Conservation (phyloP, 169 alveolate species). For the Plasmodium billcollinsi region DNA sequence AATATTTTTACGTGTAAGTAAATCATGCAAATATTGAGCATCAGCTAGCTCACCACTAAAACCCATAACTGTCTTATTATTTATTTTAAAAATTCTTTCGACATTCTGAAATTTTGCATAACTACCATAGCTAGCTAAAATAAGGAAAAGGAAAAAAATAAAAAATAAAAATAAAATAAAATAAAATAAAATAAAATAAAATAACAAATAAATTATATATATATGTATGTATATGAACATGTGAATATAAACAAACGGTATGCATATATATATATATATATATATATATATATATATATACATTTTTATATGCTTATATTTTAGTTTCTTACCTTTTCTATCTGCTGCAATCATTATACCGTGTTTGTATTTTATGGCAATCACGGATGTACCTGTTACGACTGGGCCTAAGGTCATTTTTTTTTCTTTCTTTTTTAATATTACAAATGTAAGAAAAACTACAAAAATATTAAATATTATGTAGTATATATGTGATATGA, state of each 20-base stretch:
- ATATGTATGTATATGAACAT: neutral
- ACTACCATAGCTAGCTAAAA: conserved; percentile 72
- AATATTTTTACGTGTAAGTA: conserved; percentile 51
- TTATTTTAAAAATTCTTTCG: conserved; percentile 63
- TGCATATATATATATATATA: neutral
- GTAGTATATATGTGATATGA: too few relatives aligned
- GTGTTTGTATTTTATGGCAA: conserved; percentile 84
- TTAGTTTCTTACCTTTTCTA: conserved; percentile 39
- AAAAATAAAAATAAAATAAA: conserved; percentile 1
- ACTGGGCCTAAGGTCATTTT: conserved; percentile 76
- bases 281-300: neutral
- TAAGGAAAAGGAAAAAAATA: neutral
- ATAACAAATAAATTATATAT: neutral
- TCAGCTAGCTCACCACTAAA: conserved; percentile 74
- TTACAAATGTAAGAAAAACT: neutral
- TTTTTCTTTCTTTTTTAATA: neutral
- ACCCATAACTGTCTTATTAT: conserved; percentile 76
- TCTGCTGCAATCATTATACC: conserved; percentile 90
- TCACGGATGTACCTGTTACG: conserved; percentile 86
- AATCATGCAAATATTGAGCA: conserved; percentile 66
- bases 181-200: neutral
- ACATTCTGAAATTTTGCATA: conserved; percentile 75
- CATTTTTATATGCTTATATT: neutral
- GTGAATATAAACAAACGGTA: neutral
- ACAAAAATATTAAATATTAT: too few relatives aligned